Evolutionary conservation across 202 grass and related monocot genomes (phyloP), one percentile per base, ranked within the genome.

Genomic region (Saccharum hybrid): DNA sequence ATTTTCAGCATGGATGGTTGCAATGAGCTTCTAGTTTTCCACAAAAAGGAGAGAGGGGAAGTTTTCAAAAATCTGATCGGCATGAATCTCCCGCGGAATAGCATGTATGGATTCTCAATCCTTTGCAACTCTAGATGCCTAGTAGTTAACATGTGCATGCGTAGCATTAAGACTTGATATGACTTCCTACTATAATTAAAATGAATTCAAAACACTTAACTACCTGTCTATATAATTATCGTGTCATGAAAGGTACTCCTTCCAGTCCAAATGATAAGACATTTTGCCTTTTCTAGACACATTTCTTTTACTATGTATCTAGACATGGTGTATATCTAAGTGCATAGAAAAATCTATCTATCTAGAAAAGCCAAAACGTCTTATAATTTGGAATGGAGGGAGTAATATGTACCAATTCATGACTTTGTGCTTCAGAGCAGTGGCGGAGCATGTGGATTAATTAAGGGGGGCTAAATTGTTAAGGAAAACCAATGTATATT

Each of bases 1-100:
- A 92, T 99, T 88, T 99, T 96, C 90, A 99, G 97, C 79, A 96
- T 96, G 97, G 97, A 99, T 84, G 97, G 97, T 66, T 99, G 91
- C 87, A 99, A 99, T 49, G 97, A 92, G 72, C 97, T 99, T 85
- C 81, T 99, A 74, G 97, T 99, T 89, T 99, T 99, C 82, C 97
- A 99, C 83, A 99, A 99, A 72, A 99, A 99, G 79, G 97, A 99
- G 82, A 92, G 97, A 74, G 97, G 96, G 69, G 97, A 99, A 86
- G 91, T 99, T 57, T 99, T 99, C 88, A 96, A 81, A 90, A 96
- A 91, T 80, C 89, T 99, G 79, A 86, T 88, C 34, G 84, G 90
- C 68, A 96, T 99, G 93, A 99, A 99, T 89, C 97, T 99, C 77
- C 97, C 97, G 4, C 87, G 97, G 86, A 99, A 92, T 96, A 99